These are phyloP conservation scores for Clavispora fructus DNA, from an alignment of 805 yeast species.

Conservation along the genomic window DNA sequence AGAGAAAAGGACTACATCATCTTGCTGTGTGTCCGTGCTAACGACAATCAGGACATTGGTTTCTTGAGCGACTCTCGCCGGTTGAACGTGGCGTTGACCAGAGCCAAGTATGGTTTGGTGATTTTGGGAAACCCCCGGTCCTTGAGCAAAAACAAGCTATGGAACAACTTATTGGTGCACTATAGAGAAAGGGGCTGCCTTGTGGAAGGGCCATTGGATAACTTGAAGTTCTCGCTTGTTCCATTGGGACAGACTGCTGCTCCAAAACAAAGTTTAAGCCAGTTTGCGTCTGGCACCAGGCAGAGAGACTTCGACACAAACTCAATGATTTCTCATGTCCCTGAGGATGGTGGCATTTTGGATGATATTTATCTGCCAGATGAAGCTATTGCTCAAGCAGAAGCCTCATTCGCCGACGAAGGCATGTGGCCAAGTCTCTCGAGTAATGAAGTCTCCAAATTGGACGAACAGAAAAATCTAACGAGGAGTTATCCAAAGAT, in stretches of 20 bases:
- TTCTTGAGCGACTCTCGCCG: constrained; percentile 41
- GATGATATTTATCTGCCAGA: neutral
- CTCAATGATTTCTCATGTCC: constrained; percentile 22
- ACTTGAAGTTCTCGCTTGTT: constrained; percentile 66
- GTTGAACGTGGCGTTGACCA: constrained; percentile 39
- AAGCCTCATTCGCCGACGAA: constrained; percentile 4
- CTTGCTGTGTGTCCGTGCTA: constrained; percentile 41
- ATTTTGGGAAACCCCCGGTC: constrained; percentile 81
- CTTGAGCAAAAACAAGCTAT: constrained; percentile 60
- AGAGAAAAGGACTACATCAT: constrained; percentile 41
- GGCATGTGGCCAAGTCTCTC: constrained; percentile 11
- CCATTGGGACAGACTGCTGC: constrained; percentile 26
- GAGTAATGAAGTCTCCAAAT: constrained; percentile 8
- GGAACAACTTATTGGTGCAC: constrained; percentile 75
- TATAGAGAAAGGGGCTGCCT: constrained; percentile 80
- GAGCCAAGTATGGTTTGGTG: constrained; percentile 39
- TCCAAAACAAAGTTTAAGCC: neutral
- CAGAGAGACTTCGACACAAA: constrained; percentile 22
- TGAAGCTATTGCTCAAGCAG: neutral
- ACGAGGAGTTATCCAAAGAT: neutral
- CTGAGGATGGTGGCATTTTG: neutral
- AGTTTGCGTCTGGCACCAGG: neutral
- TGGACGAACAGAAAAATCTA: constrained; percentile 1
- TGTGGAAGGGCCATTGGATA: constrained; percentile 85
- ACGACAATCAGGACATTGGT: constrained; percentile 36